Percentiles rank a stretch among this genome's conserved stretches.
Conservation (phyloP, 306 rosid species). For the cucumber (Cucumis sativus) region DNA sequence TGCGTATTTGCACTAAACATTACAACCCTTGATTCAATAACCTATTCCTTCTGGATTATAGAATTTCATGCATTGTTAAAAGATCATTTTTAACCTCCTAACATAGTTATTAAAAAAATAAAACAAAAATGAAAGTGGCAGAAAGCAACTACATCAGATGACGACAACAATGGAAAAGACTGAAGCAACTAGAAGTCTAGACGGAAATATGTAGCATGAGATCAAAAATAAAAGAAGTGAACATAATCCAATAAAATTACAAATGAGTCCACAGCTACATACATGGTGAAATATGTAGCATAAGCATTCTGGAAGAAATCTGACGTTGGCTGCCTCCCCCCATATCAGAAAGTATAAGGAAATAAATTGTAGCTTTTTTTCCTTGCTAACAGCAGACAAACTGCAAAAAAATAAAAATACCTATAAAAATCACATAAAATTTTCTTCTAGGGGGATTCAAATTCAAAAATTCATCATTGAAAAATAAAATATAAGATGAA, state of each 20-base stretch:
- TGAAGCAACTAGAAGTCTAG: too few species aligned
- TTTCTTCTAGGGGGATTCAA: too few species aligned
- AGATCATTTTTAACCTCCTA: too few species aligned
- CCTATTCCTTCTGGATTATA: too few species aligned
- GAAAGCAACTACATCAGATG: too few species aligned
- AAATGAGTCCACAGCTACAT: conserved; percentile 25
- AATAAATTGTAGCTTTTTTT: conserved; percentile 58
- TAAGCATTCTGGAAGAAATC: conserved; percentile 96
- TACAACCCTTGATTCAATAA: too few species aligned
- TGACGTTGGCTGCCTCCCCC: conserved; percentile 90
- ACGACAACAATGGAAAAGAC: too few species aligned
- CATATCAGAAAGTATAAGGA: conserved; percentile 73
- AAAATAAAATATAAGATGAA: background rate
- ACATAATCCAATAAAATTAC: background rate
- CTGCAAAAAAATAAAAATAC: conserved; percentile 27
- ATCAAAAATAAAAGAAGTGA: background rate
- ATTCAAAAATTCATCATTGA: background rate
- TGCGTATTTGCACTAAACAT: too few species aligned
- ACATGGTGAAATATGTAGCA: conserved; percentile 99
- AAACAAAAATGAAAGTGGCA: too few species aligned
- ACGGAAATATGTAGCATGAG: too few species aligned
- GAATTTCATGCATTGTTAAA: too few species aligned
- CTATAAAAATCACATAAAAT: background rate
- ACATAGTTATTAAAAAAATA: too few species aligned
- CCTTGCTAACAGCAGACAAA: conserved; percentile 49